A percentile compares a stretch with the other conserved stretches of the same genome.
Evolutionary conservation across 1,139 yeast genomes (phyloP).

Genomic region (Saccharomyces uvarum): DNA sequence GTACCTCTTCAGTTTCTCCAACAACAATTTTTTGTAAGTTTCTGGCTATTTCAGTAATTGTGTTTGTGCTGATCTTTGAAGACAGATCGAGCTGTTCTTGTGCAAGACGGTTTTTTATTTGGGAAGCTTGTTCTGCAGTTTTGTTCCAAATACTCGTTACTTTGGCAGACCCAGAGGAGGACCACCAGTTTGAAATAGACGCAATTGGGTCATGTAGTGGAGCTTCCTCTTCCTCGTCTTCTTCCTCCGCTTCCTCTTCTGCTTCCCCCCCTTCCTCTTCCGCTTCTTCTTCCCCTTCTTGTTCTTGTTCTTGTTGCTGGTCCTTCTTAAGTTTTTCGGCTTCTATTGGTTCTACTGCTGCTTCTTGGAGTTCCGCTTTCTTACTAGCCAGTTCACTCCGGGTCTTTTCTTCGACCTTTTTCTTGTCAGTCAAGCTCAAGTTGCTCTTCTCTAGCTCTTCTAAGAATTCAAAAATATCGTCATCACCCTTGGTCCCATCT

Average conservation of each 20-base stretch:
- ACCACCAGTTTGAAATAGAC: conserved; percentile 76
- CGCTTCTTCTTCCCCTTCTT: conserved; percentile 5
- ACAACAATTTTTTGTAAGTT: conserved; percentile 41
- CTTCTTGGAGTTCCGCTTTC: conserved; percentile 7
- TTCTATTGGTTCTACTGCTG: conserved; percentile 7
- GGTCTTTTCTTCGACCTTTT: conserved; percentile 5
- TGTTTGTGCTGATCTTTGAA: conserved; percentile 33
- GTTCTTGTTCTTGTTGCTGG: conserved; percentile 4
- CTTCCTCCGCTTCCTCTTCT: conserved; percentile 6
- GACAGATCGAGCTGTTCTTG: conserved; percentile 34
- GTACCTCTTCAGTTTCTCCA: conserved; percentile 62
- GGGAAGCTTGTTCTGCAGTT: conserved; percentile 32
- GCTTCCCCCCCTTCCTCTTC: conserved; percentile 7
- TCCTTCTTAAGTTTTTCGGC: conserved; percentile 7
- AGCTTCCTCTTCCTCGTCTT: conserved; percentile 14
- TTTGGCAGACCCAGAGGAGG: conserved; percentile 62
- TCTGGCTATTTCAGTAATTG: conserved; percentile 29
- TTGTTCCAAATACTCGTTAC: conserved; percentile 64
- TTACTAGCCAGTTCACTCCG: conserved; percentile 19
- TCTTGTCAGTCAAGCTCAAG: conserved; percentile 16
- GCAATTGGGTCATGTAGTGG: conserved; percentile 56
- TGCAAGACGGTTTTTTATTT: conserved; percentile 24
- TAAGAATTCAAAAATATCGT: conserved; percentile 76
- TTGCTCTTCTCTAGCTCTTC: conserved; percentile 61
- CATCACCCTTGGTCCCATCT: conserved; percentile 42